Conservation (phyloP, 345 rosid genomes). For the Raphanus raphanistrum region DNA sequence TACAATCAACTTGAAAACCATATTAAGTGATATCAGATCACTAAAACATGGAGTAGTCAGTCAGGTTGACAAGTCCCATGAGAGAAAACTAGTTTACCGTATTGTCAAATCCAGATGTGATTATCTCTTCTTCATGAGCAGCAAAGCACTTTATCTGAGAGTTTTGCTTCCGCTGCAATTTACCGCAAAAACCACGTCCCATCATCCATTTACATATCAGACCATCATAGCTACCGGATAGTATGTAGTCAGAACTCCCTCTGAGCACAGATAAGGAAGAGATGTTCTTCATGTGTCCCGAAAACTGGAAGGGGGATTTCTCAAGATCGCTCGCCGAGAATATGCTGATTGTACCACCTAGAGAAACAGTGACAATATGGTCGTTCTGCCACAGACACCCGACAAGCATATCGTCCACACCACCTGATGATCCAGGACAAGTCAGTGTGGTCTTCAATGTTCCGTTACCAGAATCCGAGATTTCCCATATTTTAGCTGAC, state of each 20-base stretch:
- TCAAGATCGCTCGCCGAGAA: constrained; percentile 78
- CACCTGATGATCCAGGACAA: constrained; percentile 67
- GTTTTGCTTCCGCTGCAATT: constrained; percentile 70
- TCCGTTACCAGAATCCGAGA: constrained; percentile 70
- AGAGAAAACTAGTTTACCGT: constrained; percentile 52
- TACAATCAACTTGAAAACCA: neutral
- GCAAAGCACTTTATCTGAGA: constrained; percentile 84
- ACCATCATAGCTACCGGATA: constrained; percentile 91
- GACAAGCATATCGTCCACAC: constrained; percentile 92
- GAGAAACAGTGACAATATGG: constrained; percentile 85
- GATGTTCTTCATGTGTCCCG: constrained; percentile 88
- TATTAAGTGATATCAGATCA: neutral
- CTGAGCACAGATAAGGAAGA: constrained; percentile 71
- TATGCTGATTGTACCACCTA: constrained; percentile 79
- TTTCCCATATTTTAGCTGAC: constrained; percentile 94
- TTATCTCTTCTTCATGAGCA: constrained; percentile 78
- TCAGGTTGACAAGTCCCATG: neutral
- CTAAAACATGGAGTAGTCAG: no score
- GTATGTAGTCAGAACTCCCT: constrained; percentile 55
- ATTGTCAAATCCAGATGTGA: constrained; percentile 88
- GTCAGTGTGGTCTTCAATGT: constrained; percentile 64
- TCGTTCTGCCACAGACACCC: constrained; percentile 95
- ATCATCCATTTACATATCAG: constrained; percentile 84
- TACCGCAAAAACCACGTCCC: constrained; percentile 81
- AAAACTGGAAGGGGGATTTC: constrained; percentile 63